Base-by-base conservation (phyloP, 495 filamentous ascomycete species). In the Podospora tetraspora region DNA sequence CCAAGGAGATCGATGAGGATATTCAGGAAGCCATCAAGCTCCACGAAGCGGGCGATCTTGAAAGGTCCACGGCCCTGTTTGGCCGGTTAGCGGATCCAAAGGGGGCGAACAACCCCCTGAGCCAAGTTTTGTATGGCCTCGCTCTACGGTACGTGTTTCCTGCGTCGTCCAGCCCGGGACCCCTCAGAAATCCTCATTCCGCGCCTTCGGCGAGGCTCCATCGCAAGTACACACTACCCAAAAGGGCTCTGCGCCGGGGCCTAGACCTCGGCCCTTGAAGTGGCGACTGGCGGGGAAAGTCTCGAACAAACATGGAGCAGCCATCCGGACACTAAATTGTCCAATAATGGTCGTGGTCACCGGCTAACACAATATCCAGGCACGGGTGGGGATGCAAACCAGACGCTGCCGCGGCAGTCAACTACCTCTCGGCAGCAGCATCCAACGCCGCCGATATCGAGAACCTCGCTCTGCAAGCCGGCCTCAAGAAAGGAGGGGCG, bases 1-100 rank as follows among this genome's bases (percentile, higher is more conserved):
- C 79, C 63, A 81, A 85, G 73, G 76, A 73, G 30, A 82, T 81
- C 66, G 85, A 97, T 84, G 85, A 89, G 32, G 89, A 91, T 80
- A 97, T 99, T 66, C 93, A 97, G 79, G 89, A 95, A 78, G 95
- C 96, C n/a, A 98, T 99, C 78, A 84, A 89, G 73, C 84, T 98
- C 66, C 95, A 99, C 77, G 95, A 99, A 78, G 82, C 81, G 32
- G 94, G 95, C 64, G 79, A 88, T 65, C 82, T 94, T 57, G 88
- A 90, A 72, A 79, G 79, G 72, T 93, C 93, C 62, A 99, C 96
- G 58, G 80, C 80, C 22, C 87, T 98, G 85, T 98, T 99, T 79
- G 92, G 89, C 21, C 85, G 86, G 58, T 85, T 99, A 64, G 96
- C 95, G 34, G 90, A 97, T 76, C 92, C 90, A 22, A 86, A 90